Base-by-base conservation (phyloP, 2,329 filamentous ascomycete genomes). In the Exophiala sideris region DNA sequence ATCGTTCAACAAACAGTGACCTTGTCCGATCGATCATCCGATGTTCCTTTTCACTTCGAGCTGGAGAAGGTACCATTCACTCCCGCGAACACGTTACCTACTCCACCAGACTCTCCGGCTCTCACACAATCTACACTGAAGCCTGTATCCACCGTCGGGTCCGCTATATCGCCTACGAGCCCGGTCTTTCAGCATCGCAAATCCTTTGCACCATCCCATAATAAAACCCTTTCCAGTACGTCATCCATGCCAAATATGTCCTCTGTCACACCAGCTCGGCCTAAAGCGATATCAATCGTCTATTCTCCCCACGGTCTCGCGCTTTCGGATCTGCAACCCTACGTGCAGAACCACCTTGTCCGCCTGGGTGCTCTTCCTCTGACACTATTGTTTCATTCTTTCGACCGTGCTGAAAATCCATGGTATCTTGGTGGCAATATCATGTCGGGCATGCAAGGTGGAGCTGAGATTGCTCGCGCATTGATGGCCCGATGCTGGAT, bases 371-470 rank as follows among this genome's bases (percentile, higher is more conserved):
- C 79, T 2, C 65, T 79, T 6, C 79, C 78, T 2, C 64, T 82
- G 32, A 79, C 74, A 2, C 68, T 74, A 1, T 71, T 82, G 11
- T 70, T 82, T 21, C 79, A 82, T 63, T 74, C 74, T 2, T 76
- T 81, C 61, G 74, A 79, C 64, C 71, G 70, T 32, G 77, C 79
- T 18, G 67, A 74, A 34, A 81, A 80, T 45, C 78, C 79, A 1
- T 79, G 76, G 73, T 79, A 74, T 57, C 63, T 81, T 10, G 79
- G 79, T 34, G 79, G 79, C 0, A 74, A 76, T 44, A 76, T 81
- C 50, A 75, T 73, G 11, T 67, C 70, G 7, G 79, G 79, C 4
- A 72, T 71, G 9, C 73, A 74, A 2, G 76, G 77, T 10, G 79
- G 78, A 0, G 58, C 75, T 5, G 70, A 77, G 34, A 73, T 81